Percentiles rank a stretch among this genome's conserved stretches.
These are phyloP conservation scores for Amanita exitialis DNA, from an alignment of 768 basidiomycete species.

Conservation along the genomic window DNA sequence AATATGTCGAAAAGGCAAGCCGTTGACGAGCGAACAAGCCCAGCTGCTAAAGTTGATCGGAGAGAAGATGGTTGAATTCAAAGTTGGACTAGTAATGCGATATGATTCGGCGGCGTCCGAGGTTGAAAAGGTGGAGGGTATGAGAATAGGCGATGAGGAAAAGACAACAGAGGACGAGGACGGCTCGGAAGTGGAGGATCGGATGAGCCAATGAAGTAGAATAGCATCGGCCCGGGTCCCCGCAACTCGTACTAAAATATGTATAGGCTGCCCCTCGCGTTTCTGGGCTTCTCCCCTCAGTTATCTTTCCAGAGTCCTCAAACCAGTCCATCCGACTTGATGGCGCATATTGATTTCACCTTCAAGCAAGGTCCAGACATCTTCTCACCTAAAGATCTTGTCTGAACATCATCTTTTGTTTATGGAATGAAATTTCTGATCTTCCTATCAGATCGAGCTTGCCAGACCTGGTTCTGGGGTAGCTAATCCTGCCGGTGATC, in stretches of 20 bases:
- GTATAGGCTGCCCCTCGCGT: slow-evolving; percentile 43
- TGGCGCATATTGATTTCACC: slow-evolving; percentile 32
- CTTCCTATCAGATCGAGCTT: slow-evolving; percentile 35
- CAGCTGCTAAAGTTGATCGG: slow-evolving; percentile 89
- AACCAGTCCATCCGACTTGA: slow-evolving; percentile 11
- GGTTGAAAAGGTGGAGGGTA: slow-evolving; percentile 48
- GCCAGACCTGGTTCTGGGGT: slow-evolving; percentile 55
- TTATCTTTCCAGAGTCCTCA: slow-evolving; percentile 30
- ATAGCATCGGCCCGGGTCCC: not conserved
- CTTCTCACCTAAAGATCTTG: slow-evolving; percentile 64
- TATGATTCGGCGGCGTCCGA: slow-evolving; percentile 66
- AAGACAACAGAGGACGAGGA: slow-evolving; percentile 20
- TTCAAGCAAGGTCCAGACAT: slow-evolving; percentile 50
- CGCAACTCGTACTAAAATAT: slow-evolving; percentile 20
- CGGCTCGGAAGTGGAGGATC: too few species aligned
- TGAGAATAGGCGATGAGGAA: slow-evolving; percentile 27
- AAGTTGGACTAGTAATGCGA: slow-evolving; percentile 56
- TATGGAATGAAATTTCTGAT: not conserved
- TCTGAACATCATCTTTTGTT: slow-evolving; percentile 9
- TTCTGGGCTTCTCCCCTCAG: slow-evolving; percentile 48
- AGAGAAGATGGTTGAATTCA: slow-evolving; percentile 80
- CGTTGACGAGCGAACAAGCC: slow-evolving; percentile 77
- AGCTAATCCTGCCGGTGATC: slow-evolving; percentile 59
- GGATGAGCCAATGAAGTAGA: slow-evolving; percentile 41
- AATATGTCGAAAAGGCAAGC: slow-evolving; percentile 76